Evolutionary conservation across 768 basidiomycete species (phyloP), one percentile per base, ranked within the genome.

Genomic region (Tricholoma furcatifolium): DNA sequence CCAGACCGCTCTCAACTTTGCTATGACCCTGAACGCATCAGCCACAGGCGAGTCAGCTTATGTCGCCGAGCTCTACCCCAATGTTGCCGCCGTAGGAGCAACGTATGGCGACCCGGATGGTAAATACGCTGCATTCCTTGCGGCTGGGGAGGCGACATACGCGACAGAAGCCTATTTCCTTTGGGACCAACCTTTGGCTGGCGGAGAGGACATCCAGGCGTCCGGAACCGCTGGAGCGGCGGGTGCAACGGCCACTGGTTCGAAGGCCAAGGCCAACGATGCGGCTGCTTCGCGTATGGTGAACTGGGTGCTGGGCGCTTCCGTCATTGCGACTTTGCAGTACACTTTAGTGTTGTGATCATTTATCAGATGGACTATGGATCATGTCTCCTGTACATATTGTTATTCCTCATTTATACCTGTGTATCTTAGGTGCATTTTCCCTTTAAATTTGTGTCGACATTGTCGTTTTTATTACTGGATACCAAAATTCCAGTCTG

Each of bases 41-140:
- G 17, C 40, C 20, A 43, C 44, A 23, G 61, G 61, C 2, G 76
- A 78, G 53, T 62, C 65, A 6, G 55, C 63, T n/a, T 73, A 77
- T 47, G 68, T 69, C 17, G 65, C 68, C 1, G 83, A 85, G 60
- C 70, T 87, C 3, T 78, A 78, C 52, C 84, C 82, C 3, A 72
- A 74, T 58, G 65, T 87, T 51, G 84, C 82, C 6, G 79, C 81
- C 23, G 77, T 84, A 11, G 82, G 72, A 14, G 68, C 80, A 3
- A 63, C 71, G 12, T 85, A 84, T 58, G 86, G 86, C n/a, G 85
- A 88, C 62, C 62, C 80, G 2, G 64, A 75, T n/a, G 77, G 78
- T 31, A 82, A 75, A 61, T 86, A 86, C 60, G 70, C 75, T 2
- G 50, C 64, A 9, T 85, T 71, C 63, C 60, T 87, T 58, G 67